Conservation (phyloP, 208 protist genomes). For the Herpetomonas samuelpessoai region DNA sequence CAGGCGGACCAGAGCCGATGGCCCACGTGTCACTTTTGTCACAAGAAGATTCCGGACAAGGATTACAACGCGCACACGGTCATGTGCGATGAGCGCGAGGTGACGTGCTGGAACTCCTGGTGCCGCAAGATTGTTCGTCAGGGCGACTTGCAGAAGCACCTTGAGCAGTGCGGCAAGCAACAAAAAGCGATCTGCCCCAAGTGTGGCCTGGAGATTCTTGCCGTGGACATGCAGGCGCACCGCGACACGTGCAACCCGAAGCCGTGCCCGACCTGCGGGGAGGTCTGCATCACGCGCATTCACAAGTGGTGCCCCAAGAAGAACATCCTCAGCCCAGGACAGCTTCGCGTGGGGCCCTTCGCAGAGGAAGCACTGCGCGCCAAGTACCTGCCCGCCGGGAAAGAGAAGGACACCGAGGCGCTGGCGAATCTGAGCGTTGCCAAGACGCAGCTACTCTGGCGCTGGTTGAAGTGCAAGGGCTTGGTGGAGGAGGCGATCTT, state of each 20-base stretch:
- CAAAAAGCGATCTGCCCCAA: conserved; percentile 78
- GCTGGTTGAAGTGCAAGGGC: conserved; percentile 76
- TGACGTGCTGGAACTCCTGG: conserved; percentile 88
- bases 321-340: conserved; percentile 29
- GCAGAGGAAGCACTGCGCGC: conserved; percentile 46
- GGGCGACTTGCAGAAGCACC: conserved; percentile 63
- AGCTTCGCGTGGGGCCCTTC: conserved; percentile 51
- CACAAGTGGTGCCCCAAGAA: conserved; percentile 74
- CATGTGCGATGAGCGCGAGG: conserved; percentile 84
- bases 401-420: conserved; percentile 21
- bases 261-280: conserved; percentile 62
- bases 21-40: conserved; percentile 75
- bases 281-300: conserved; percentile 84
- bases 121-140: conserved; percentile 81
- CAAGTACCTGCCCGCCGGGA: conserved; percentile 27
- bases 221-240: conserved; percentile 68
- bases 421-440: conserved; percentile 61
- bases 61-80: conserved; percentile 87
- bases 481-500: conserved; percentile 81
- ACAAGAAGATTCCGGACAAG: conserved; percentile 56
- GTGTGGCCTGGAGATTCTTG: conserved; percentile 66
- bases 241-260: conserved; percentile 70
- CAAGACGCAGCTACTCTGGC: conserved; percentile 80
- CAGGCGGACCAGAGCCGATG: conserved; percentile 20
- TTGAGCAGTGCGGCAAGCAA: conserved; percentile 72